Conservation (phyloP, 306 rosid species). For the Cucurbita ficifolia region DNA sequence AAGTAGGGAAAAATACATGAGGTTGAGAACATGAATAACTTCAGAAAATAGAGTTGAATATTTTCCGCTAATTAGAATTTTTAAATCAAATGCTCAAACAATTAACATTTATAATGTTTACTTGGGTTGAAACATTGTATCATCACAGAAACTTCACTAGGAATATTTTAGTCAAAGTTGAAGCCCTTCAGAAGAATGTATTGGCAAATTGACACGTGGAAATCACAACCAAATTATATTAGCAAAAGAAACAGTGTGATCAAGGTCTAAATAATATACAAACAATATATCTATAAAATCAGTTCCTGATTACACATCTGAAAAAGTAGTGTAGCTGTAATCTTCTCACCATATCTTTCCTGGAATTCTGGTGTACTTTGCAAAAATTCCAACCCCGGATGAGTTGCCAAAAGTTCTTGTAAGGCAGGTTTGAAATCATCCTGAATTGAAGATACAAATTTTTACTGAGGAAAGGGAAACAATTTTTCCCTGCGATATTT, state of each 20-base stretch:
- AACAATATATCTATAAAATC: not conserved
- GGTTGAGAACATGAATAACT: not conserved
- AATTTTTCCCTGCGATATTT: not conserved
- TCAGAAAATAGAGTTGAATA: not conserved
- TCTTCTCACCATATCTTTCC: constrained; percentile 56
- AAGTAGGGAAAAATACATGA: not conserved
- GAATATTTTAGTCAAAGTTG: not conserved
- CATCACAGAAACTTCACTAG: not conserved
- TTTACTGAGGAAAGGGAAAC: not conserved
- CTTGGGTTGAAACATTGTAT: not conserved
- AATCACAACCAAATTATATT: not conserved
- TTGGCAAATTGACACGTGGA: not conserved
- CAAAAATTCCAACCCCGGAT: constrained; percentile 64
- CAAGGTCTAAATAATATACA: not conserved
- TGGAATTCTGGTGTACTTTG: constrained; percentile 64
- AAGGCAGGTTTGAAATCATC: constrained; percentile 60
- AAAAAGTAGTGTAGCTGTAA: not conserved
- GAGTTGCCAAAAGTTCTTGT: constrained; percentile 47
- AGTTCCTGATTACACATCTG: not conserved
- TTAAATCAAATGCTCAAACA: not conserved
- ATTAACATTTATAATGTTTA: not conserved
- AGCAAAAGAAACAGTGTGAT: not conserved
- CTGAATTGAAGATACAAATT: constrained; percentile 18
- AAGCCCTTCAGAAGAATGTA: not conserved
- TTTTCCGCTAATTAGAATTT: not conserved